A percentile compares a stretch with the other conserved stretches of the same genome.
These are phyloP conservation scores for Lactifluus rugatus DNA, from an alignment of 768 basidiomycete genomes.

Conservation along the genomic window DNA sequence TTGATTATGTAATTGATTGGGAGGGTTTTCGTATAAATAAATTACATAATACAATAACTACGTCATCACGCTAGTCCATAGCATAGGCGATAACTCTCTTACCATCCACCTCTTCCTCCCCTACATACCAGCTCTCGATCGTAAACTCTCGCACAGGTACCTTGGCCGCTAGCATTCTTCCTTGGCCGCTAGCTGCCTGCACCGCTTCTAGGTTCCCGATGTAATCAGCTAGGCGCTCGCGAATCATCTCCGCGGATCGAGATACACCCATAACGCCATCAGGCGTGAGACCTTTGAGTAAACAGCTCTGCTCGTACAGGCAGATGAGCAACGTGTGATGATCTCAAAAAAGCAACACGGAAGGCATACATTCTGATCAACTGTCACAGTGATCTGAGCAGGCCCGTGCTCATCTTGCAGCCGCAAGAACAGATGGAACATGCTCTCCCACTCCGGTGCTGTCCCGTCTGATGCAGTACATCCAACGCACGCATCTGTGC, in stretches of 20 bases:
- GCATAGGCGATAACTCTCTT: not conserved
- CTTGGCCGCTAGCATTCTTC: not conserved
- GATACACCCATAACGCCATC: not conserved
- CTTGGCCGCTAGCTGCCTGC: conserved; percentile 6
- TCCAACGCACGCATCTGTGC: not conserved
- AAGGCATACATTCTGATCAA: conserved; percentile 15
- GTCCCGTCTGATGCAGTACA: conserved; percentile 2
- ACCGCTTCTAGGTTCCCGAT: conserved; percentile 16
- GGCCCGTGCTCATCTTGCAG: conserved; percentile 13
- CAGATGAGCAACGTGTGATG: not conserved
- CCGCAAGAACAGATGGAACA: conserved; percentile 13
- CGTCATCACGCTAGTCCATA: not conserved
- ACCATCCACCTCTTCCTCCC: not conserved
- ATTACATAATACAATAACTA: not conserved
- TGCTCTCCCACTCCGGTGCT: not conserved
- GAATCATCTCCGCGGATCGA: not conserved
- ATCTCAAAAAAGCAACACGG: not conserved
- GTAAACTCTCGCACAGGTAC: conserved; percentile 10
- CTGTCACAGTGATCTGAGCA: conserved; percentile 8
- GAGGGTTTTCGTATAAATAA: too few species aligned
- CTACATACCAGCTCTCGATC: conserved; percentile 16
- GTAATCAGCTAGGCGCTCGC: conserved; percentile 11
- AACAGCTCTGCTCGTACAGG: conserved; percentile 3
- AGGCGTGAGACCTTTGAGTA: conserved; percentile 7
- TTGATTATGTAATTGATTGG: conserved; percentile 1